Evolutionary conservation across 345 rosid species (phyloP).

Genomic region (Adansonia digitata): DNA sequence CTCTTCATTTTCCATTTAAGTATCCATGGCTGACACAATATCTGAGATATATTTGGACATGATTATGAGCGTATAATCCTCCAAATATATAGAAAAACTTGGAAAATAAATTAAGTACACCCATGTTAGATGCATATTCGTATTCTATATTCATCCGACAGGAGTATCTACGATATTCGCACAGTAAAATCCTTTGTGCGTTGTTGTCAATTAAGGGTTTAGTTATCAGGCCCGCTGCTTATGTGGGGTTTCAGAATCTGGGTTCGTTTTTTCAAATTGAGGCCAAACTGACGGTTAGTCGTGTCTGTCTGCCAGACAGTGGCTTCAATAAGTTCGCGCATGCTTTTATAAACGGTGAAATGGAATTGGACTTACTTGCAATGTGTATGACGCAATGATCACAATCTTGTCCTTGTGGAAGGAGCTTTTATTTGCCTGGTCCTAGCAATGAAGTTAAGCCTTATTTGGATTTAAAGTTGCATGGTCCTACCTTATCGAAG

Average conservation of each 20-base stretch:
- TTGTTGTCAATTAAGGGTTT: conserved; percentile 10
- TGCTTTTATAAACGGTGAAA: conserved; percentile 14
- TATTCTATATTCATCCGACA: no score
- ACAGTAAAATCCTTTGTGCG: conserved; percentile 1
- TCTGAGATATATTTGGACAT: no score
- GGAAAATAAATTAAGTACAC: no score
- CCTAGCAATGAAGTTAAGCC: conserved; percentile 5
- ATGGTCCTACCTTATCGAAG: conserved; percentile 13
- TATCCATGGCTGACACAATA: no score
- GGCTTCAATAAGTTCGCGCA: background rate
- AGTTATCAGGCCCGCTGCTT: background rate
- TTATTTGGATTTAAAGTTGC: conserved; percentile 9
- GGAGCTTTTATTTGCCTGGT: background rate
- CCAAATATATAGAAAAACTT: no score
- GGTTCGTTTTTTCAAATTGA: conserved; percentile 1
- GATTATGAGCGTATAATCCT: no score
- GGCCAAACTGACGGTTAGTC: background rate
- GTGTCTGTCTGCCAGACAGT: background rate
- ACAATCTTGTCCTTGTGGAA: conserved; percentile 4
- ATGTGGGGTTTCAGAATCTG: conserved; percentile 2
- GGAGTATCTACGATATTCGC: no score
- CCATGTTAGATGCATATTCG: no score
- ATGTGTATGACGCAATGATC: background rate
- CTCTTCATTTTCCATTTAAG: no score
- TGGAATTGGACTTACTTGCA: background rate